Percentiles rank a stretch among this genome's conserved stretches.
Conservation (phyloP, 2,329 filamentous ascomycete genomes). For the Alternaria solani region DNA sequence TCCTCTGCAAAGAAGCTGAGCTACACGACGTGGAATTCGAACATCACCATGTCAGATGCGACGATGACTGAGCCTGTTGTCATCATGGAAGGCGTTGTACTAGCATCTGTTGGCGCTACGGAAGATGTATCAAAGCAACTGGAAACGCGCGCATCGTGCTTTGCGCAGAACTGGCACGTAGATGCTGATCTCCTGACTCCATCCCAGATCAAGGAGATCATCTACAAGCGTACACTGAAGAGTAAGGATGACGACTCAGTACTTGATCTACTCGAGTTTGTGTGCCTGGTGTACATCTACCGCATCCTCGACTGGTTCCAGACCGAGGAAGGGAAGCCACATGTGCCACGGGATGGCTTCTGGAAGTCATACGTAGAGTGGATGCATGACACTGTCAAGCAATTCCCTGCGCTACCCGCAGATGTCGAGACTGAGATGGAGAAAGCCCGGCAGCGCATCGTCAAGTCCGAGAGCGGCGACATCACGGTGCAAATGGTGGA, state of each 20-base stretch:
- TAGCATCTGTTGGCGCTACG: conserved; percentile 8
- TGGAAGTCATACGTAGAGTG: conserved; percentile 15
- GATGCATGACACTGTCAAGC: conserved; percentile 13
- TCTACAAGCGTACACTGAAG: conserved; percentile 14
- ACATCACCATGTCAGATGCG: conserved; percentile 10
- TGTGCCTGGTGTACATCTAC: conserved; percentile 15
- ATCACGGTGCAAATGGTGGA: conserved; percentile 16
- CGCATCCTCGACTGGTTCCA: conserved; percentile 11
- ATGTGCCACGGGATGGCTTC: conserved; percentile 11
- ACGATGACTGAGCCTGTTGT: conserved; percentile 6
- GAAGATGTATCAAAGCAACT: conserved; percentile 4
- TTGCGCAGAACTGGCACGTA: conserved; percentile 12
- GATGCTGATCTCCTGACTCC: conserved; percentile 9
- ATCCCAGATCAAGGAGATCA: conserved; percentile 10
- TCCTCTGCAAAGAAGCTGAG: conserved; percentile 15
- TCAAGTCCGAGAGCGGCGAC: conserved; percentile 9
- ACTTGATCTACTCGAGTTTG: conserved; percentile 11
- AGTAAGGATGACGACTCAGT: conserved; percentile 15
- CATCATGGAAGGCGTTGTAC: conserved; percentile 11
- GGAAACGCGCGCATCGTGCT: conserved; percentile 14
- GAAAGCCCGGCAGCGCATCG: conserved; percentile 8
- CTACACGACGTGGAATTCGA: conserved; percentile 11
- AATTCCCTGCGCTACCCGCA: conserved; percentile 6
- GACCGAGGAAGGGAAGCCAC: conserved; percentile 9
- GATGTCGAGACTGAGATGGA: conserved; percentile 12